Evolutionary conservation across 768 basidiomycete species (phyloP).

Genomic region (Crucibulum laeve): DNA sequence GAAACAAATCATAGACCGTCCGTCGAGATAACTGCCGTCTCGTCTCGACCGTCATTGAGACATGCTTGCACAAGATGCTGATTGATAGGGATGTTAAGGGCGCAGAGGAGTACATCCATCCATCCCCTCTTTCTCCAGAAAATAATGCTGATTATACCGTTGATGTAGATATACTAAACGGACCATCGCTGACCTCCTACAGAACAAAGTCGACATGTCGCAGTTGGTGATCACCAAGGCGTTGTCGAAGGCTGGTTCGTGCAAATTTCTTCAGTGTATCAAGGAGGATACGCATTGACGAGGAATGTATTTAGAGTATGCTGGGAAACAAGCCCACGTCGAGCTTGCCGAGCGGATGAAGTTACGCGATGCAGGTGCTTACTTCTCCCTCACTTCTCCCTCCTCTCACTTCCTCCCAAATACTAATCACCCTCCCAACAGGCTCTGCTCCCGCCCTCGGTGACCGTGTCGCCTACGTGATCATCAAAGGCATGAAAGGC

Average conservation of each 20-base stretch:
- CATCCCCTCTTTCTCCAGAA: background rate
- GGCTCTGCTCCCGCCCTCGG: slow-evolving; percentile 97
- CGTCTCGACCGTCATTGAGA: slow-evolving; percentile 96
- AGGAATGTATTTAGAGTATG: slow-evolving; percentile 58
- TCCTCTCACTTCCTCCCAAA: background rate
- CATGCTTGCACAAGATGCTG: slow-evolving; percentile 96
- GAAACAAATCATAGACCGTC: slow-evolving; percentile 63
- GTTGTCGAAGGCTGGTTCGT: slow-evolving; percentile 76
- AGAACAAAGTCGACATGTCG: slow-evolving; percentile 98
- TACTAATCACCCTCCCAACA: slow-evolving; percentile 15
- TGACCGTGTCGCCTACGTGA: slow-evolving; percentile 98
- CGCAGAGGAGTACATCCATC: slow-evolving; percentile 78
- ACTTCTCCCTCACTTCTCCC: background rate
- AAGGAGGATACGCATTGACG: background rate
- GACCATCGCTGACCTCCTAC: slow-evolving; percentile 87
- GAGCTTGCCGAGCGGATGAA: slow-evolving; percentile 96
- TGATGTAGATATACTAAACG: slow-evolving; percentile 89
- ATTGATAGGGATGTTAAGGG: slow-evolving; percentile 92
- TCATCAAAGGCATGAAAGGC: slow-evolving; percentile 94
- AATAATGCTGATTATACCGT: slow-evolving; percentile 7
- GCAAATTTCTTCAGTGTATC: background rate
- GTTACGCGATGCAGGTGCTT: slow-evolving; percentile 81
- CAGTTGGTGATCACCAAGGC: slow-evolving; percentile 99
- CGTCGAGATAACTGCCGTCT: slow-evolving; percentile 98
- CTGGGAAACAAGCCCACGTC: slow-evolving; percentile 93